phyloP scores from a whole-genome alignment of 768 basidiomycete genomes.

The Russula foetens region DNA sequence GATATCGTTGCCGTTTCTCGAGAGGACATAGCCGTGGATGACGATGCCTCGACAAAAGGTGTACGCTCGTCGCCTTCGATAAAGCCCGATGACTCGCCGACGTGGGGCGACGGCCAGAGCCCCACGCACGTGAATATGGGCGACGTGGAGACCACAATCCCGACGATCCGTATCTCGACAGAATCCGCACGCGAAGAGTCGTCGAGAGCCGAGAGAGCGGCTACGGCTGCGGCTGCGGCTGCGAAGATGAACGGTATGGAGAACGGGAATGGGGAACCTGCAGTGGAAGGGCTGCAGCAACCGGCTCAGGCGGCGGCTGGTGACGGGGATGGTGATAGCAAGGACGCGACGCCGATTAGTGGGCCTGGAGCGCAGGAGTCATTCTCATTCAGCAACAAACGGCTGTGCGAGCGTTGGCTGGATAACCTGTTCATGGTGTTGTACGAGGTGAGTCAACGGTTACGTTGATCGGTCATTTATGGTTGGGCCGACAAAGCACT shows the following conservation, averaged over 20 bases:
- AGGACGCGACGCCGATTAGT: constrained; percentile 18
- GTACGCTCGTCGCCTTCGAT: constrained; percentile 36
- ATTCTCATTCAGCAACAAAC: constrained; percentile 93
- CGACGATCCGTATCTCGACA: constrained; percentile 51
- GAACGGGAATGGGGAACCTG: constrained; percentile 28
- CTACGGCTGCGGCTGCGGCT: constrained; percentile 27
- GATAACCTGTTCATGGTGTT: constrained; percentile 98
- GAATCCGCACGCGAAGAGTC: constrained; percentile 44
- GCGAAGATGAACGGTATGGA: constrained; percentile 33
- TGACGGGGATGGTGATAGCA: constrained; percentile 24
- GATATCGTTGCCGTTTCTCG: constrained; percentile 45
- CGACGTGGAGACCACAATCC: constrained; percentile 32
- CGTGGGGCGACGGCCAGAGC: constrained; percentile 18
- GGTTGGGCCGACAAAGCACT: not conserved
- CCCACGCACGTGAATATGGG: constrained; percentile 23
- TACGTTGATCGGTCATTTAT: not conserved
- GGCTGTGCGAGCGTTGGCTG: constrained; percentile 94
- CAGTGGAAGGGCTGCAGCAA: constrained; percentile 30
- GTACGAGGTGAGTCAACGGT: constrained; percentile 65
- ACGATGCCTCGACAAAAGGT: constrained; percentile 63
- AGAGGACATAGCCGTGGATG: constrained; percentile 36
- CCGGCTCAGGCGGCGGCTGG: constrained; percentile 37
- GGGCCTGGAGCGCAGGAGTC: constrained; percentile 39
- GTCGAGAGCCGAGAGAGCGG: constrained; percentile 30
- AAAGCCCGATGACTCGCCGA: constrained; percentile 21